Percentiles rank a stretch among this genome's conserved stretches.
Evolutionary conservation across 2,329 filamentous ascomycete species (phyloP).

Genomic region (Pyrenophora teres): DNA sequence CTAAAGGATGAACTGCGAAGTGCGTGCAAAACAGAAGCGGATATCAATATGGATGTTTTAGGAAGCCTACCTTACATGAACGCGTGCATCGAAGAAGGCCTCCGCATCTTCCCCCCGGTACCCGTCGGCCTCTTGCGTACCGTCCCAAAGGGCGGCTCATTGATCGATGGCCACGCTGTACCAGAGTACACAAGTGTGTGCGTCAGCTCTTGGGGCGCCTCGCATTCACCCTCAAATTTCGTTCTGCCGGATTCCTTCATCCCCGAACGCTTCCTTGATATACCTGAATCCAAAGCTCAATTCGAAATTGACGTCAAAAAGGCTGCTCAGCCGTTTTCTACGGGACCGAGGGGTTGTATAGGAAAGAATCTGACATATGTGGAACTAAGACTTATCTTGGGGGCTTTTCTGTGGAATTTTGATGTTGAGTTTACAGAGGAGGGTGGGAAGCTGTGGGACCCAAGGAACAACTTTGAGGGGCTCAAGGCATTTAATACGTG

Average conservation of each 20-base stretch:
- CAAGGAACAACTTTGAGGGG: slow-evolving; percentile 33
- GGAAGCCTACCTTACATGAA: slow-evolving; percentile 48
- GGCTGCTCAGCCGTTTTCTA: slow-evolving; percentile 39
- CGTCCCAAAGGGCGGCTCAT: slow-evolving; percentile 42
- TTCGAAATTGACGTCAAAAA: slow-evolving; percentile 34
- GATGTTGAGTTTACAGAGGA: slow-evolving; percentile 41
- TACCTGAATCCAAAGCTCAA: slow-evolving; percentile 16
- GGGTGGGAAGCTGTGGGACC: slow-evolving; percentile 33
- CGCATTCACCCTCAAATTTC: slow-evolving; percentile 41
- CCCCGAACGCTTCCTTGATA: slow-evolving; percentile 45
- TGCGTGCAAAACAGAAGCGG: slow-evolving; percentile 33
- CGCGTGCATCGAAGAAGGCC: slow-evolving; percentile 53
- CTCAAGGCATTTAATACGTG: slow-evolving; percentile 40
- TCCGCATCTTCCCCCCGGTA: slow-evolving; percentile 54
- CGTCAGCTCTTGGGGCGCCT: slow-evolving; percentile 35
- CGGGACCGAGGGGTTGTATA: slow-evolving; percentile 40
- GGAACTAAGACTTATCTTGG: slow-evolving; percentile 40
- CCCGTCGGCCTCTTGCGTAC: slow-evolving; percentile 48
- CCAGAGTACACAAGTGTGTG: slow-evolving; percentile 40
- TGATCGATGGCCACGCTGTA: slow-evolving; percentile 46
- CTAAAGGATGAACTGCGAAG: slow-evolving; percentile 34
- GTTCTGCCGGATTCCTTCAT: slow-evolving; percentile 38
- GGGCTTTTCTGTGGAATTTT: slow-evolving; percentile 42
- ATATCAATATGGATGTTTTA: slow-evolving; percentile 42
- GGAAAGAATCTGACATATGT: slow-evolving; percentile 44